A percentile compares a stretch with the other conserved stretches of the same genome.
Conservation (phyloP, 306 rosid species). For the Rosa multiflora region DNA sequence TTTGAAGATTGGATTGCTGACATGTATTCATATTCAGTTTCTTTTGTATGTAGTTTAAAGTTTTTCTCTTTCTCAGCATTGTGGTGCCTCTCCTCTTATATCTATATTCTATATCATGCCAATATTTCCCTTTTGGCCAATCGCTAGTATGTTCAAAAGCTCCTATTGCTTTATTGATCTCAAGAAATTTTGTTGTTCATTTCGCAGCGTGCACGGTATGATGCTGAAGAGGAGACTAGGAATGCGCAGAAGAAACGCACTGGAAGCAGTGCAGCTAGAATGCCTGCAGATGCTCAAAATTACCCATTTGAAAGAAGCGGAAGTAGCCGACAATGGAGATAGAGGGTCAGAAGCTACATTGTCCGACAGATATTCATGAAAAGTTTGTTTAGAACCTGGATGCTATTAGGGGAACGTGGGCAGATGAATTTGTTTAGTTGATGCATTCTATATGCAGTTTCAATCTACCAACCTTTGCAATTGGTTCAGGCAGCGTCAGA, state of each 20-base stretch:
- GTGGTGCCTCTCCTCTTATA: not conserved
- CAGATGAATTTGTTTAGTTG: slow-evolving; percentile 26
- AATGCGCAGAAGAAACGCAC: slow-evolving; percentile 64
- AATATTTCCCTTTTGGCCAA: not conserved
- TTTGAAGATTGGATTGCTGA: not conserved
- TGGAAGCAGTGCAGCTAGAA: slow-evolving; percentile 59
- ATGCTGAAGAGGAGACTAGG: slow-evolving; percentile 88
- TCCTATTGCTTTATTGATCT: not conserved
- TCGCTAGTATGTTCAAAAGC: not conserved
- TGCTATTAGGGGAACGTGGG: slow-evolving; percentile 1
- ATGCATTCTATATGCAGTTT: slow-evolving; percentile 23
- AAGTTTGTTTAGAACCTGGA: slow-evolving; percentile 23
- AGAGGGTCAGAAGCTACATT: slow-evolving; percentile 58
- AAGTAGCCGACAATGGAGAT: slow-evolving; percentile 65
- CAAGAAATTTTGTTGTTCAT: slow-evolving; percentile 7
- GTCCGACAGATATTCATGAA: slow-evolving; percentile 49
- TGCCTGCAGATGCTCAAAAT: slow-evolving; percentile 53
- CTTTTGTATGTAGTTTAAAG: not conserved
- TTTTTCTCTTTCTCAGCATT: not conserved
- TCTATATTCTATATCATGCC: not conserved
- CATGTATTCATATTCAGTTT: not conserved
- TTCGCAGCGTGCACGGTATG: slow-evolving; percentile 76
- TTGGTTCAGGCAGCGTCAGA: not conserved
- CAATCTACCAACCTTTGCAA: not conserved
- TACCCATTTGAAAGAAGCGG: slow-evolving; percentile 61